Conservation (phyloP, 768 basidiomycete genomes). For the Tephrocybe sp. region DNA sequence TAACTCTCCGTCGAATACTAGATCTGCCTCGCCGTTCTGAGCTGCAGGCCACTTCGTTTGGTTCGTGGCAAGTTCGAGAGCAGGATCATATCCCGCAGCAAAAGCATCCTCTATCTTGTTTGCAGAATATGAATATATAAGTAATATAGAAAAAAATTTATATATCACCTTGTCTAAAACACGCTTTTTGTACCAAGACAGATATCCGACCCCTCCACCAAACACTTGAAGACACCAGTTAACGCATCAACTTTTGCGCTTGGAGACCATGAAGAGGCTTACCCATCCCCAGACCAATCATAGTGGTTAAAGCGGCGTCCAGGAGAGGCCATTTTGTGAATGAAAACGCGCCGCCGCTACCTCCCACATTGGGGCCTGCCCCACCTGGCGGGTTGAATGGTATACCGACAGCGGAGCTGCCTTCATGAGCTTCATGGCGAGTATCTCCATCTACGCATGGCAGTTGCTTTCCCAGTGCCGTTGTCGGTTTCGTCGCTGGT, state of each 20-base stretch:
- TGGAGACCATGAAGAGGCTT: constrained; percentile 18
- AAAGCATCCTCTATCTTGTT: constrained; percentile 77
- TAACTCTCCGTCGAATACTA: constrained; percentile 35
- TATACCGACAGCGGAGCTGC: constrained; percentile 33
- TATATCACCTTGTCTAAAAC: constrained; percentile 71
- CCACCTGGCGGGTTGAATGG: constrained; percentile 47
- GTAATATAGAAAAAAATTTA: background rate
- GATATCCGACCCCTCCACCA: constrained; percentile 68
- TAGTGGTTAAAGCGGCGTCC: constrained; percentile 59
- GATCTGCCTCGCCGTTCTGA: constrained; percentile 28
- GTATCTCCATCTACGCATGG: constrained; percentile 5
- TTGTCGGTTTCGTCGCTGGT: constrained; percentile 4
- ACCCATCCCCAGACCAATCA: constrained; percentile 65
- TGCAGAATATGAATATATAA: constrained; percentile 1
- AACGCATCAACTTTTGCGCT: background rate
- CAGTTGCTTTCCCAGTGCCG: constrained; percentile 11
- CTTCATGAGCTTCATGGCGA: constrained; percentile 44
- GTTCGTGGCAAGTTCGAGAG: constrained; percentile 66
- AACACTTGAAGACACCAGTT: constrained; percentile 46
- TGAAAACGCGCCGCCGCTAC: constrained; percentile 28
- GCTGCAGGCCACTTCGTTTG: constrained; percentile 31
- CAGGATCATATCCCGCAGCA: constrained; percentile 78
- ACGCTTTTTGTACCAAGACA: constrained; percentile 80
- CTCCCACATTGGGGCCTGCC: constrained; percentile 30
- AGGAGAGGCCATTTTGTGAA: constrained; percentile 43